phyloP scores from a whole-genome alignment of 371 early-diverging fungal genomes.

The Saksenaea vasiformis region DNA sequence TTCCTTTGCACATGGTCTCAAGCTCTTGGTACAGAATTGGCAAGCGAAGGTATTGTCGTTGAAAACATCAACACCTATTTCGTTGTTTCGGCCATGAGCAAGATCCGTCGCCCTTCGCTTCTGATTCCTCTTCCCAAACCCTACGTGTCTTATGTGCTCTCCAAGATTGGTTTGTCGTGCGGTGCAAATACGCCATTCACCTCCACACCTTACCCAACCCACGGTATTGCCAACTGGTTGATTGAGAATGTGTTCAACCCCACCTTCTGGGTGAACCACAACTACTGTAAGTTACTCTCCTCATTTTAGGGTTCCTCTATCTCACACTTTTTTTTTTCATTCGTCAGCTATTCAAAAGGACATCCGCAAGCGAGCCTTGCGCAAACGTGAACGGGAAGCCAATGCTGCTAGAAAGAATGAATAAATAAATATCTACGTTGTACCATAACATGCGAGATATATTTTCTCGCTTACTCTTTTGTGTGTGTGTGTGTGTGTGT shows the following conservation, averaged over 20 bases:
- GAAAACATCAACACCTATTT: slow-evolving; percentile 93
- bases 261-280: slow-evolving; percentile 67
- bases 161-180: slow-evolving; percentile 76
- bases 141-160: slow-evolving; percentile 78
- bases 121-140: slow-evolving; percentile 82
- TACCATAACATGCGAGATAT: neutral
- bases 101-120: slow-evolving; percentile 78
- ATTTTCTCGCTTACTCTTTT: no score
- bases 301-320: neutral
- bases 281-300: slow-evolving; percentile 42
- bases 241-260: slow-evolving; percentile 65
- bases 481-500: no score
- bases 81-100: slow-evolving; percentile 93
- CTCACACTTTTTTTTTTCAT: slow-evolving; percentile 1
- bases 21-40: slow-evolving; percentile 87
- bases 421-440: neutral
- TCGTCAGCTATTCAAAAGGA: slow-evolving; percentile 56
- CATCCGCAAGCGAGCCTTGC: slow-evolving; percentile 77
- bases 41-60: slow-evolving; percentile 74
- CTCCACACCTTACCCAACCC: slow-evolving; percentile 81
- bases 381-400: slow-evolving; percentile 67
- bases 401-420: slow-evolving; percentile 35
- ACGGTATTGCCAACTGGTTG: slow-evolving; percentile 79
- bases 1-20: slow-evolving; percentile 91
- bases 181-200: slow-evolving; percentile 71